Conservation (phyloP, 805 yeast genomes). For the Komagataella mondaviorum region DNA sequence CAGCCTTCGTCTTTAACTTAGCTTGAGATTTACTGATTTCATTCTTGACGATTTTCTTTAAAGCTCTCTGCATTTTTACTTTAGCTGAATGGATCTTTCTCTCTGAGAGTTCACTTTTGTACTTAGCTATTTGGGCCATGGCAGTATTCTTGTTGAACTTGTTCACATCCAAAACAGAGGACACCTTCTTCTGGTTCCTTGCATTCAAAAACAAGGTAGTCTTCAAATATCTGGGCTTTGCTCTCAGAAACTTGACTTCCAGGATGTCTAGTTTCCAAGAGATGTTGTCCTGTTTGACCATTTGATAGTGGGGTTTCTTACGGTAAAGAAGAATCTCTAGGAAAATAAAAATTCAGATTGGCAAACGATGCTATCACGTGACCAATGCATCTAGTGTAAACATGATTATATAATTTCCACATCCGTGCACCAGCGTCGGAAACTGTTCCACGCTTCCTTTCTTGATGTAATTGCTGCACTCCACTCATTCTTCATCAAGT, state of each 20-base stretch:
- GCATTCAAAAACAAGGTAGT: constrained; percentile 34
- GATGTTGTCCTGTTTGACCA: constrained; percentile 21
- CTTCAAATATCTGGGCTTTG: constrained; percentile 31
- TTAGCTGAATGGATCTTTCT: constrained; percentile 35
- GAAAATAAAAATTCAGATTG: not conserved
- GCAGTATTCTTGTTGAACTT: constrained; percentile 31
- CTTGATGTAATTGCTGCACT: not conserved
- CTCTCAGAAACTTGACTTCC: constrained; percentile 31
- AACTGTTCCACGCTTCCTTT: not conserved
- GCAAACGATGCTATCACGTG: not conserved
- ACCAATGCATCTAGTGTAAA: too few species aligned
- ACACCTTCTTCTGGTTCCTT: constrained; percentile 25
- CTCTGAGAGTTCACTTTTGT: constrained; percentile 30
- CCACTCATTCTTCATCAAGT: not conserved
- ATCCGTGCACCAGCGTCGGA: not conserved
- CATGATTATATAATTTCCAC: not conserved
- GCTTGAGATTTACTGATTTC: constrained; percentile 5
- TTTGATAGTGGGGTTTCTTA: not conserved
- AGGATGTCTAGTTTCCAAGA: constrained; percentile 44
- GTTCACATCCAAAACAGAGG: constrained; percentile 14
- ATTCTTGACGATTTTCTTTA: constrained; percentile 14
- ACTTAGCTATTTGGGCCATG: constrained; percentile 23
- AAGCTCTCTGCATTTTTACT: constrained; percentile 24
- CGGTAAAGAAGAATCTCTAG: not conserved
- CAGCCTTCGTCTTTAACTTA: constrained; percentile 3